Conservation (phyloP, 2,329 filamentous ascomycete species). For the Penicillium sp. region DNA sequence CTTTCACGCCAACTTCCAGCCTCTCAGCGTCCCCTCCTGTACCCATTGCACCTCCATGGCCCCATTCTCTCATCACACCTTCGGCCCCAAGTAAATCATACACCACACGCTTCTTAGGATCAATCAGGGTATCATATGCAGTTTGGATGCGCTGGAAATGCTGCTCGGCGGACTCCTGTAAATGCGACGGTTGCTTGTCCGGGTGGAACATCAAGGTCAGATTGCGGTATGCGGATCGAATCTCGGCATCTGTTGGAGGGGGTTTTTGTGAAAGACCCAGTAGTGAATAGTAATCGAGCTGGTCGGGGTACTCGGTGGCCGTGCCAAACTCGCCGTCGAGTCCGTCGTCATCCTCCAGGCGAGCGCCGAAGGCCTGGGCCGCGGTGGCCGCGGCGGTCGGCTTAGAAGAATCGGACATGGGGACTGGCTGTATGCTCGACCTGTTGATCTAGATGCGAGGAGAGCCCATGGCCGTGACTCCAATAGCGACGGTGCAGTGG, state of each 20-base stretch:
- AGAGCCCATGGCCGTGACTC: slow-evolving; percentile 11
- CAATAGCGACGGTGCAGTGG: slow-evolving; percentile 6
- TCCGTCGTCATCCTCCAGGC: slow-evolving; percentile 24
- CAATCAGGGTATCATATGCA: slow-evolving; percentile 47
- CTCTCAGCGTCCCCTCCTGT: slow-evolving; percentile 31
- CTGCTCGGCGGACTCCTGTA: slow-evolving; percentile 38
- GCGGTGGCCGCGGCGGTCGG: slow-evolving; percentile 4
- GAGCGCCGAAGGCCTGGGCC: slow-evolving; percentile 16
- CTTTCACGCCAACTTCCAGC: slow-evolving; percentile 40
- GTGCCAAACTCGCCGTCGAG: slow-evolving; percentile 32
- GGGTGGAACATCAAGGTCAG: slow-evolving; percentile 49
- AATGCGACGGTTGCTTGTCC: slow-evolving; percentile 46
- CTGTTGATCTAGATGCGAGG: not conserved
- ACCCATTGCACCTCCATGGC: slow-evolving; percentile 36
- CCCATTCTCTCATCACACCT: slow-evolving; percentile 44
- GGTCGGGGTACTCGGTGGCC: slow-evolving; percentile 34
- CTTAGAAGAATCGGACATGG: slow-evolving; percentile 19
- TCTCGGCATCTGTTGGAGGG: slow-evolving; percentile 44
- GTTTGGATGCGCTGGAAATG: slow-evolving; percentile 44
- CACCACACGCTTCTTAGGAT: slow-evolving; percentile 45
- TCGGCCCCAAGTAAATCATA: slow-evolving; percentile 48
- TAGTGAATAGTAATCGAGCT: slow-evolving; percentile 47
- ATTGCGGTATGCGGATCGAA: slow-evolving; percentile 48
- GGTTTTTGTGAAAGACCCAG: slow-evolving; percentile 43
- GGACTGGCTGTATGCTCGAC: not conserved